Percentiles rank a stretch among this genome's conserved stretches.
Evolutionary conservation across 306 rosid species (phyloP).

Genomic region (Chamaecrista fasciculata): DNA sequence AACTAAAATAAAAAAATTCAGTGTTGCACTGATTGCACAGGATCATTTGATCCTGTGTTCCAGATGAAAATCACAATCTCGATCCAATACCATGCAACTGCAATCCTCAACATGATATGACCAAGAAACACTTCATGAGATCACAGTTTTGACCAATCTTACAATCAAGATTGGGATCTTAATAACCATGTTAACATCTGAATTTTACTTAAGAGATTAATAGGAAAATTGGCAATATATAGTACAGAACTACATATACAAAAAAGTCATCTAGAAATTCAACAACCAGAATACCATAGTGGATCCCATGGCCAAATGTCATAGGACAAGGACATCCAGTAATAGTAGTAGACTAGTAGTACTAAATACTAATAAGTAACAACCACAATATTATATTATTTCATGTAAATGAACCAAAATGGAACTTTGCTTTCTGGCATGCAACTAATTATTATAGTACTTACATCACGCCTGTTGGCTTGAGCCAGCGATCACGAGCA

Average conservation of each 20-base stretch:
- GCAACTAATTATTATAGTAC: conserved; percentile 28
- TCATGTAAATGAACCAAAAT: not conserved
- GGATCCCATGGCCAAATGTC: conserved; percentile 1
- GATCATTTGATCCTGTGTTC: too few relatives aligned
- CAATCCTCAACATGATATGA: too few relatives aligned
- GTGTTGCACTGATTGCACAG: too few relatives aligned
- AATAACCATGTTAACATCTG: not conserved
- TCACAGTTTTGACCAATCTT: too few relatives aligned
- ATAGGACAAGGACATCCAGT: not conserved
- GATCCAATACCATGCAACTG: too few relatives aligned
- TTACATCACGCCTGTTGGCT: conserved; percentile 93
- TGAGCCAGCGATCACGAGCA: conserved; percentile 99
- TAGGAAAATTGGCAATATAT: not conserved
- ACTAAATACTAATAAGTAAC: not conserved
- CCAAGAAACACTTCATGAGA: too few relatives aligned
- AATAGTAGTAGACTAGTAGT: not conserved
- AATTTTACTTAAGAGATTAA: not conserved
- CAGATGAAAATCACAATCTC: too few relatives aligned
- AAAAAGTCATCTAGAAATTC: not conserved
- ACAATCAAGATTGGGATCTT: too few relatives aligned
- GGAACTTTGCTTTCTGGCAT: not conserved
- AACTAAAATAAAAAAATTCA: too few relatives aligned
- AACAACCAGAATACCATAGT: not conserved
- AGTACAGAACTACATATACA: not conserved
- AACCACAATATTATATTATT: conserved; percentile 18